Evolutionary conservation across 257 asterid genomes (phyloP), one percentile per base, ranked within the genome.

Genomic region (Salvia miltiorrhiza): DNA sequence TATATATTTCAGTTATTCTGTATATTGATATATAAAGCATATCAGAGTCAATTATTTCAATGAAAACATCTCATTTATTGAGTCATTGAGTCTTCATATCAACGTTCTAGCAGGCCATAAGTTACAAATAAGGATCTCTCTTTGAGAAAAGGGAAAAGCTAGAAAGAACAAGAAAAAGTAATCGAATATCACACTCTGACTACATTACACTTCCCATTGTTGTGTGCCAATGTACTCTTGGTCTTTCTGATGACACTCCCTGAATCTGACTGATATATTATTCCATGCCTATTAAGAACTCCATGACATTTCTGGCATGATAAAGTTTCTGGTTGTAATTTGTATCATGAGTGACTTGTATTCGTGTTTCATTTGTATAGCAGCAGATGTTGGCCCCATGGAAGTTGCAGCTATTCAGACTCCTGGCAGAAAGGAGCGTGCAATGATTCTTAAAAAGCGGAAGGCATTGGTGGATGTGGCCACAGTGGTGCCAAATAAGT

Each of bases 341-440:
- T 48, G 45, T 58, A 56, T 19, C 39, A 35, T 53, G 43, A 14
- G 56, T 72, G 26, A 57, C 70, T 47, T 32, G 45, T 39, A 17
- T 63, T 48, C 24, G 19, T 30, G 71, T 60, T 17, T 52, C 8
- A 14, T 57, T 49, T 58, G 70, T 60, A 35, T 23, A 59, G 56
- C 69, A 53, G 74, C 76, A 71, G 86, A 73, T 55, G 55, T 65
- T 49, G 75, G 71, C 65, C 65, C 79, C 19, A 65, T 79, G 24
- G 90, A 77, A 60, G 78, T 79, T 23, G 74, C 77, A 44, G 60
- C 77, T 71, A 73, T 93, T 66, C 87, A 33, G 53, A 90, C 97
- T 55, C 97, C 99, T 16, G 95, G 93, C 56, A 55, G 78, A 60
- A 86, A 69, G 74, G 96, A 93, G 79, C 76, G 68, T 32, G 62